Evolutionary conservation across 1,139 yeast species (phyloP).

Genomic region (Trichomonascaceae sp.): DNA sequence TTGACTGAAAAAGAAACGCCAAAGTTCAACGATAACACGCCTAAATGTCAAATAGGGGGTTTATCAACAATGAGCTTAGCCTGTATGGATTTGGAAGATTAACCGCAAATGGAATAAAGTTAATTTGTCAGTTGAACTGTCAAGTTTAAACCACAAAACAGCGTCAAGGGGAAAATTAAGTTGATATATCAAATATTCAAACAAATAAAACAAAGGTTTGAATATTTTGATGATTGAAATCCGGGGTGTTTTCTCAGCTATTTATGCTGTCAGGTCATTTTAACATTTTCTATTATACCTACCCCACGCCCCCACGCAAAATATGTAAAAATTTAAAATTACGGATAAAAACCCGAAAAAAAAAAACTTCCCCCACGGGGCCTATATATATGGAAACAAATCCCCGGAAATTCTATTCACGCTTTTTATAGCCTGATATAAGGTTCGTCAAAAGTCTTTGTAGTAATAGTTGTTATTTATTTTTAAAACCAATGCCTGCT

Average conservation of each 20-base stretch:
- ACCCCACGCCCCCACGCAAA: constrained; percentile 8
- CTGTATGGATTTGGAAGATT: background rate
- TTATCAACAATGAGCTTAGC: background rate
- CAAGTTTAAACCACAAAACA: background rate
- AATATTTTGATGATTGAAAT: background rate
- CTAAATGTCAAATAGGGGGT: background rate
- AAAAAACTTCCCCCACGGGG: background rate
- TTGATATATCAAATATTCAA: background rate
- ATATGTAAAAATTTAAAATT: background rate
- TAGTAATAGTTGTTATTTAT: background rate
- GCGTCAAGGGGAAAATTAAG: background rate
- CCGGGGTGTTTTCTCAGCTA: background rate
- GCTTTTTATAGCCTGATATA: background rate
- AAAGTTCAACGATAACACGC: background rate
- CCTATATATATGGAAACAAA: background rate
- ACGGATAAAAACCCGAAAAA: constrained; percentile 2
- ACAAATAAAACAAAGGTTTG: background rate
- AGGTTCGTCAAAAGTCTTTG: background rate
- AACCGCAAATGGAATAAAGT: background rate
- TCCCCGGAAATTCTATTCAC: background rate
- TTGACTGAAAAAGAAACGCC: background rate
- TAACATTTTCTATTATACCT: background rate
- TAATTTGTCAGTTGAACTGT: background rate
- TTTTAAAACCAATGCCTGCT: constrained; percentile 2
- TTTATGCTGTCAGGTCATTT: background rate